These are phyloP conservation scores for Mycena maculata DNA, from an alignment of 768 basidiomycete species.

Conservation along the genomic window DNA sequence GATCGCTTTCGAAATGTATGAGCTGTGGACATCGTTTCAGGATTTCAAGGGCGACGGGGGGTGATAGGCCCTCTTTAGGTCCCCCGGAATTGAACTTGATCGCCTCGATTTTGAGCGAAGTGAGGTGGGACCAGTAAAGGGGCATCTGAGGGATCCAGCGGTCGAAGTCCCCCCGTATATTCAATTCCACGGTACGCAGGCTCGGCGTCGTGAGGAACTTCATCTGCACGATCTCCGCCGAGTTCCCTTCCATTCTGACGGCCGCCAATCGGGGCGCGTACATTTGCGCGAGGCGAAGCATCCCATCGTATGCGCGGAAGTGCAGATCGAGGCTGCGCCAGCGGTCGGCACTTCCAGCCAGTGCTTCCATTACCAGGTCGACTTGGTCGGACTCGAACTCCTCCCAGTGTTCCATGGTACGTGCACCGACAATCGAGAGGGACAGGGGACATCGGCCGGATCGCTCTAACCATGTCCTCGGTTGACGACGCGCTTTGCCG, in stretches of 20 bases:
- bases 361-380: neutral
- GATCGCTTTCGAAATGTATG: too few species aligned
- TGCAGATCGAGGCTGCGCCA: neutral
- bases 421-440: neutral
- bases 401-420: neutral
- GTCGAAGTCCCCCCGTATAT: too few species aligned
- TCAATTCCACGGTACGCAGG: too few species aligned
- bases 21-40: too few species aligned
- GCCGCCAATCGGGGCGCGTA: neutral
- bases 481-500: too few species aligned
- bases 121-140: too few species aligned
- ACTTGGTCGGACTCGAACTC: neutral
- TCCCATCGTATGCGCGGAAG: neutral
- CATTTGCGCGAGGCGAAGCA: neutral
- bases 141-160: too few species aligned
- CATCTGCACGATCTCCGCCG: neutral
- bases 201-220: constrained; percentile 2
- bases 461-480: neutral
- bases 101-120: too few species aligned
- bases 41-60: too few species aligned
- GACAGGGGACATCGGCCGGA: neutral
- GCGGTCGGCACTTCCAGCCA: neutral
- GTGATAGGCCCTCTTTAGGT: too few species aligned
- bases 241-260: neutral
- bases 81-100: too few species aligned